Evolutionary conservation across 202 grass and related monocot genomes (phyloP).

Genomic region (Elaeis oleifera): DNA sequence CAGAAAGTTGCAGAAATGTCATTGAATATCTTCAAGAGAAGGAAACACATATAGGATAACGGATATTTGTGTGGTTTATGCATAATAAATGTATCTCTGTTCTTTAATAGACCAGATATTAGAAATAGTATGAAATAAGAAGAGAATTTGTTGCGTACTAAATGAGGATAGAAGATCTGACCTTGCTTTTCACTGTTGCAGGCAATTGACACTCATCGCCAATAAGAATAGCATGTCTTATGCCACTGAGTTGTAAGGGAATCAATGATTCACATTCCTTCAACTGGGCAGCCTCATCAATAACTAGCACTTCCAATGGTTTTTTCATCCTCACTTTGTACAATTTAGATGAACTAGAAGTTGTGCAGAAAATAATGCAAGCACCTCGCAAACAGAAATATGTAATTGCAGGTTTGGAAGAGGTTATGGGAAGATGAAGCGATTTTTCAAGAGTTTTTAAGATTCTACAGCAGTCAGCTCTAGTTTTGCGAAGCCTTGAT

Average conservation of each 20-base stretch:
- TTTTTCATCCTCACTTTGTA: background rate
- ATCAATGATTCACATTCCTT: constrained; percentile 78
- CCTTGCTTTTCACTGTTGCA: constrained; percentile 73
- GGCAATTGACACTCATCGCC: constrained; percentile 69
- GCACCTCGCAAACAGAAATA: constrained; percentile 36
- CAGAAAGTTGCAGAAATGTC: no score
- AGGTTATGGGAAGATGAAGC: constrained; percentile 26
- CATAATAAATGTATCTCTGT: no score
- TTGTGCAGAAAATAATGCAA: constrained; percentile 46
- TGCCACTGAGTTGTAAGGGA: constrained; percentile 30
- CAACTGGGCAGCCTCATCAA: constrained; percentile 75
- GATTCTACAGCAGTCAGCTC: constrained; percentile 18
- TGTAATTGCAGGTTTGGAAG: background rate
- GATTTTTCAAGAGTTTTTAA: constrained; percentile 17
- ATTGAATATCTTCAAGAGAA: no score
- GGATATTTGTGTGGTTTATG: no score
- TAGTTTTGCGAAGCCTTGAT: constrained; percentile 17
- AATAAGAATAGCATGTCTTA: constrained; percentile 60
- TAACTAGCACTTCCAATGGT: constrained; percentile 52
- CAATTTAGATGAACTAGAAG: constrained; percentile 43
- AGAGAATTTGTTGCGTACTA: no score
- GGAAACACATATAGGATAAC: no score
- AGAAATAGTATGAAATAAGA: no score
- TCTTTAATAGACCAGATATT: no score
- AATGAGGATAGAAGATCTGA: background rate